phyloP scores from a whole-genome alignment of 805 yeast species.

The Brettanomyces nanus region DNA sequence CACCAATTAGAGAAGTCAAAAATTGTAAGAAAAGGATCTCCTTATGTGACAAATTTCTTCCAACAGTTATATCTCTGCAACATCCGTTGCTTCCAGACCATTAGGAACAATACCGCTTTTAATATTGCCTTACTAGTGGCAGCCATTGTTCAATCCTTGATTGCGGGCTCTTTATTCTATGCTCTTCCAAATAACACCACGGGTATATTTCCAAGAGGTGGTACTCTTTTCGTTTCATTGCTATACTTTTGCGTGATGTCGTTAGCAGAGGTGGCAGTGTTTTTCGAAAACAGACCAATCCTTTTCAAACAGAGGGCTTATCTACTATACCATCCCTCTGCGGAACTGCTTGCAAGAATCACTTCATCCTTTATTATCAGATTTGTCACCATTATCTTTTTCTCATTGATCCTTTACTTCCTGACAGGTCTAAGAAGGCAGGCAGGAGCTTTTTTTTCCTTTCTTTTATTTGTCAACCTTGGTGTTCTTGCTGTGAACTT shows the following conservation, averaged over 20 bases:
- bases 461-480: conserved; percentile 32
- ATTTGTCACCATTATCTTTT: conserved; percentile 37
- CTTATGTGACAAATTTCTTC: conserved; percentile 32
- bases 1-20: conserved; percentile 30
- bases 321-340: conserved; percentile 55
- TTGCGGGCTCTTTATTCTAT: conserved; percentile 54
- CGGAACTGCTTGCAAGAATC: conserved; percentile 52
- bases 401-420: conserved; percentile 43
- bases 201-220: conserved; percentile 58
- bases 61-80: conserved; percentile 45
- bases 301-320: conserved; percentile 57
- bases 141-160: conserved; percentile 46
- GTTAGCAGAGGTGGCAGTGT: conserved; percentile 50
- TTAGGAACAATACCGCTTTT: conserved; percentile 49
- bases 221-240: conserved; percentile 52
- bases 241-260: conserved; percentile 54
- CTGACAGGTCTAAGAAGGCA: conserved; percentile 41
- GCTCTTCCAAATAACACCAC: conserved; percentile 39
- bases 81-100: conserved; percentile 45
- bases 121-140: conserved; percentile 42
- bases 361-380: conserved; percentile 52
- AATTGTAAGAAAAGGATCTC: conserved; percentile 31
- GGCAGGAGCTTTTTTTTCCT: conserved; percentile 50
- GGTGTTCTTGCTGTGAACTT: conserved; percentile 39
- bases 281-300: conserved; percentile 55